Evolutionary conservation across 2,329 filamentous ascomycete species (phyloP), one percentile per base, ranked within the genome.

Genomic region (Thielaviopsis ethacetica): DNA sequence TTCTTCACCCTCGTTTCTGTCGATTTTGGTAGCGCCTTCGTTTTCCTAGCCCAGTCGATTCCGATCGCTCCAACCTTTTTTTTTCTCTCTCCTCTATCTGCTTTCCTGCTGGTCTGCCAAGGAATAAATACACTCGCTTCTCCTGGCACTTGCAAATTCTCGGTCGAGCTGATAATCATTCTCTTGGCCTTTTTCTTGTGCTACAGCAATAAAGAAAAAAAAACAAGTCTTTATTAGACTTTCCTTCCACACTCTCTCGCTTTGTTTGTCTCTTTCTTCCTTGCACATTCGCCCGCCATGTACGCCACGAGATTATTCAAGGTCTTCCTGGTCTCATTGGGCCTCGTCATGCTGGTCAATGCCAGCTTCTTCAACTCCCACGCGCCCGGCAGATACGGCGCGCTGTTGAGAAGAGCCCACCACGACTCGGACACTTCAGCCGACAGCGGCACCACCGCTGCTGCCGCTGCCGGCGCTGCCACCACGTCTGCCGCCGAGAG

Each of bases 311-410:
- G 72, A 60, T 64, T 76, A 55, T 61, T 78, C 38, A 70, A 74
- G 65, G 66, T 80, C 61, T 67, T 81, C 59, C 65, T 79, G 62
- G 68, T 78, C 63, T 75, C 74, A 51, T 68, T 80, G 56, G 75
- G 75, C 51, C 66, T 77, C 60, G 62, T 73, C 58, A 71, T 70
- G 53, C 68, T 76, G 44, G 73, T 73, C 52, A 75, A 79, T 64
- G 77, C 71, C 56, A 66, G 68, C 27, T 67, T 65, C 64, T 60
- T 68, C 62, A 62, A 70, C 62, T 34, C 63, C 59, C 53, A 52
- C 27, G 50, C 53, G 19, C 56, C 58, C 12, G 50, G 60, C 17
- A 54, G 58, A 17, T 53, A 62, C 49, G 41, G 57, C 49, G 53
- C 57, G 19, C 58, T 55, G 53, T 56, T 56, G 49, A 52, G 56